Base-by-base conservation (phyloP, 805 yeast genomes). In the Saccharomyces paradoxus region DNA sequence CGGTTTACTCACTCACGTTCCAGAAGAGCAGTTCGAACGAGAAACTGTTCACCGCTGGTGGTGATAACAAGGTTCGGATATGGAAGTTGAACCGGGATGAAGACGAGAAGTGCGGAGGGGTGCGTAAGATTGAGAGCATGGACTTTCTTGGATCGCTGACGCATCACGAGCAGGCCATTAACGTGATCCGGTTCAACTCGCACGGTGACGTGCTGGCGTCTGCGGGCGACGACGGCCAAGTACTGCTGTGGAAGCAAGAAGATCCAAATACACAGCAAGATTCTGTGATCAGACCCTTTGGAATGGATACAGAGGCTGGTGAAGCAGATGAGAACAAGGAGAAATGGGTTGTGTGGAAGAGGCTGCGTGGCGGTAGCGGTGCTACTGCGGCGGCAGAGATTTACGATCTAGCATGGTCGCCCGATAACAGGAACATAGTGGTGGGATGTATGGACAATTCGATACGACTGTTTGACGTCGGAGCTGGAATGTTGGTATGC, bases 151-250 rank as follows among this genome's bases (percentile, higher is more conserved):
- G 94, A 17, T 89, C 97, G 0, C 76, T 94, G 51, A 70, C 86
- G 2, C 90, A 89, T 62, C 99, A 94, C 67, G 87, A 94, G 1
- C 96, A 90, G 67, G 97, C 98, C 0, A 97, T 94, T 22, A 94
- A 94, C 65, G 91, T 83, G 32, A 96, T 89, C 4, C 73, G 96
- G 51, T 94, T 91, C 66, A 84, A 65, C 47, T 83, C 85, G 2
- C 71, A 68, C 2, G 97, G 97, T 1, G 76, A 79, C 50, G 59
- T 78, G 6, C 73, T 94, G 24, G 98, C 98, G 0, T 80, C 92
- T 0, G 97, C 96, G 0, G 96, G 97, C 2, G 99, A 94, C 66
- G 99, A 94, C 68, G 98, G 99, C 1, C 82, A 86, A 6, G 79
- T 94, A 27, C 75, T 91, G 58, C 70, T 94, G 37, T 94, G 99